Percentiles rank a stretch among this genome's conserved stretches.
Evolutionary conservation across 495 filamentous ascomycete species (phyloP).

Genomic region (Neurospora sp.): DNA sequence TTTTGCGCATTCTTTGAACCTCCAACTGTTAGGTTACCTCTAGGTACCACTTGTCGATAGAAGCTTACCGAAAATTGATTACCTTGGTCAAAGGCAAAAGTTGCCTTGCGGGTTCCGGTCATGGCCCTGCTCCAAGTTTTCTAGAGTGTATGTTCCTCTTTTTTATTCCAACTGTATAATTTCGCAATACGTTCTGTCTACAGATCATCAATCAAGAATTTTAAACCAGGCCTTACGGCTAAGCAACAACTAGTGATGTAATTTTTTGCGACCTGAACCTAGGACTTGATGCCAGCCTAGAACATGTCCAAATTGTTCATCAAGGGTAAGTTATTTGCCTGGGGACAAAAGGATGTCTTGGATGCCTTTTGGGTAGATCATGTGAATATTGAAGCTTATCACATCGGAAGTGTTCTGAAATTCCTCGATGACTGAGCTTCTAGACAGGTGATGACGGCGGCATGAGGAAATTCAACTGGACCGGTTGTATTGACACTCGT

Average conservation of each 20-base stretch:
- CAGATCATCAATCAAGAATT: not conserved
- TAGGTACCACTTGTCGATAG: not conserved
- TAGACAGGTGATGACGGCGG: not conserved
- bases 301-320: not conserved
- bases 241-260: not conserved
- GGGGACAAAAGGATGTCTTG: not conserved
- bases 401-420: not conserved
- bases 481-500: not conserved
- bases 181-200: not conserved
- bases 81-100: not conserved
- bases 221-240: not conserved
- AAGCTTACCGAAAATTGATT: not conserved
- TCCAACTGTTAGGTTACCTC: not conserved
- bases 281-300: not conserved
- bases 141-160: not conserved
- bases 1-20: not conserved
- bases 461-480: not conserved
- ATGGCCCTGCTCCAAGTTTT: not conserved
- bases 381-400: not conserved
- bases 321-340: not conserved
- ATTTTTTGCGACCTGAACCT: not conserved
- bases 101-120: not conserved
- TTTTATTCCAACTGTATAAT: not conserved
- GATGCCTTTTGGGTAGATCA: not conserved
- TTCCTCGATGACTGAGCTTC: not conserved